Base-by-base conservation (phyloP, 2,329 filamentous ascomycete genomes). In the Epicoccum nigrum region DNA sequence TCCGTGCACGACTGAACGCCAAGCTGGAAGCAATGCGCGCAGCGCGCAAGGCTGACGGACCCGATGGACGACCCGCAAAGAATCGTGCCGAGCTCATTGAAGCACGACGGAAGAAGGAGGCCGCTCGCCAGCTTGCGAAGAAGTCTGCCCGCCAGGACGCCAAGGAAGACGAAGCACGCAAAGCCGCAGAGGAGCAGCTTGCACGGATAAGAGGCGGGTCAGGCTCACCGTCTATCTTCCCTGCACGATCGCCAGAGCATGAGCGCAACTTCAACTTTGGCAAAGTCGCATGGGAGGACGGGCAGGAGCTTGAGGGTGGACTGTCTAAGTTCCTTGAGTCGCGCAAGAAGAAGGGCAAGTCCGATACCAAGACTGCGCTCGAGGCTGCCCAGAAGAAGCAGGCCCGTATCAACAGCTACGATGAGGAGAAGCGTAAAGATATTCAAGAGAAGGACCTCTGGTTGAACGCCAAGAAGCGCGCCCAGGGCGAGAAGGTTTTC, bases 11-110 rank as follows among this genome's bases (percentile, higher is more conserved):
- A 35, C 81, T 99, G 42, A 86, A 89, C 49, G 89, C 89, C 62
- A 89, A 86, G 56, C 92, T 99, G 47, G 90, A 94, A 62, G 87
- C 87, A 37, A 84, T 97, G 41, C 89, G 93, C 53, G 89, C 90
- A 8, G 86, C 86, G 20, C 87, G 94, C 53, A 96, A 96, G 73
- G 92, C 93, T 5, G 91, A 95, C 63, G 90, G 89, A 5, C 81
- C 86, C 1, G 86, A 95, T 63, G 91, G 91, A 54, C 87, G 88
- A 65, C 87, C 89, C 13, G 90, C 93, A 50, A 86, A 89, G 58
- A 96, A 90, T 54, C 85, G 94, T 55, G 89, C 96, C 75, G 92
- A 97, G 70, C 83, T 99, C 11, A 91, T 99, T 63, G 94, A 97
- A 74, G 84, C 90, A 35, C 85, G 94, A 33, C 85, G 94, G 57